Evolutionary conservation across 2,329 filamentous ascomycete genomes (phyloP).

Genomic region (Monilinia fructicola): DNA sequence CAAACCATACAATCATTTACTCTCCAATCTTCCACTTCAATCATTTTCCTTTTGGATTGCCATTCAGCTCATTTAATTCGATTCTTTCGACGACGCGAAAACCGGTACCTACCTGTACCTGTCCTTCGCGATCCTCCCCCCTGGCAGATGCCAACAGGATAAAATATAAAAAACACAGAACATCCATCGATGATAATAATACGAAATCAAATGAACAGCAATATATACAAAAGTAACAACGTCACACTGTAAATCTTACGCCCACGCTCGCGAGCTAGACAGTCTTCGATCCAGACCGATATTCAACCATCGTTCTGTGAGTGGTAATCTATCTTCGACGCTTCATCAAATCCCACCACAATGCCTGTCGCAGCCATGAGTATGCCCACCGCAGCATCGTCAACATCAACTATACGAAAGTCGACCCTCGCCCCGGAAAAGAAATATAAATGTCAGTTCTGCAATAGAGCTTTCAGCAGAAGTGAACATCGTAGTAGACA

Average conservation of each 20-base stretch:
- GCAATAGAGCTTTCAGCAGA: conserved; percentile 93
- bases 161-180: conserved; percentile 34
- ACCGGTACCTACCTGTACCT: neutral
- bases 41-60: no score
- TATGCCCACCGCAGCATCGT: conserved; percentile 62
- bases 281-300: conserved; percentile 28
- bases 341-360: conserved; percentile 35
- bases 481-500: conserved; percentile 97
- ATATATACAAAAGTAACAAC: conserved; percentile 48
- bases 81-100: no score
- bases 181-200: conserved; percentile 56
- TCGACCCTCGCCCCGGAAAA: conserved; percentile 79
- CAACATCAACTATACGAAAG: conserved; percentile 69
- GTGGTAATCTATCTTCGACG: conserved; percentile 18
- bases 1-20: no score
- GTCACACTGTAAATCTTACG: conserved; percentile 72
- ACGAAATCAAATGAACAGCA: conserved; percentile 51
- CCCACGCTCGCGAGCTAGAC: conserved; percentile 42
- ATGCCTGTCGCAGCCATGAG: conserved; percentile 63
- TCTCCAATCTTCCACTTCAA: no score
- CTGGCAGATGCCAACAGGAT: no score
- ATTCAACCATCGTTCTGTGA: conserved; percentile 42
- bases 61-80: no score
- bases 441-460: conserved; percentile 99
- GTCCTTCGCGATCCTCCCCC: conserved; percentile 16